Evolutionary conservation across 305 asterid species (phyloP).

Genomic region (Petunia hybrid): DNA sequence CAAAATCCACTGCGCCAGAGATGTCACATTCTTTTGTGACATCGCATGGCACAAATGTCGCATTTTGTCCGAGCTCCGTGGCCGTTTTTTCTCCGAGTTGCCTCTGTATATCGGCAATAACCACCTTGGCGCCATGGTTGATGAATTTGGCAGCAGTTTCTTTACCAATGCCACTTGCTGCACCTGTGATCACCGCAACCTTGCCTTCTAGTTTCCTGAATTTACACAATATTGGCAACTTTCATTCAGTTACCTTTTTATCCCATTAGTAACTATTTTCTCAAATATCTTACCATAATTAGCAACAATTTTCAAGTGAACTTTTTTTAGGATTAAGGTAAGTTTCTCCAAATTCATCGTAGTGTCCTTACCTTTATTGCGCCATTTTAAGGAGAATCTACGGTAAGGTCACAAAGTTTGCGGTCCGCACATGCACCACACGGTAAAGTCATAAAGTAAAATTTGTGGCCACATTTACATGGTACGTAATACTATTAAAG

Average conservation of each 20-base stretch:
- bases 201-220: conserved; percentile 77
- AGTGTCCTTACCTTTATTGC: too few species aligned
- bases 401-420: too few species aligned
- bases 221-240: background rate
- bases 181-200: conserved; percentile 81
- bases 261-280: background rate
- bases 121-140: conserved; percentile 73
- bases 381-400: too few species aligned
- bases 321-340: background rate
- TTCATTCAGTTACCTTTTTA: background rate
- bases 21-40: conserved; percentile 67
- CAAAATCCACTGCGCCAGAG: conserved; percentile 68
- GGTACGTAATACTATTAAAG: background rate
- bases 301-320: background rate
- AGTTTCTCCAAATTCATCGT: background rate
- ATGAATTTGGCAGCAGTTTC: conserved; percentile 77
- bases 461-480: background rate
- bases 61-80: conserved; percentile 62
- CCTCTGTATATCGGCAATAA: conserved; percentile 64
- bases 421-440: too few species aligned
- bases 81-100: conserved; percentile 59
- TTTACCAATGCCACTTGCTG: conserved; percentile 82
- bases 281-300: background rate
- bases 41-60: conserved; percentile 66
- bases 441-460: background rate